Evolutionary conservation across 345 rosid species (phyloP), one percentile per base, ranked within the genome.

Genomic region (Psidium friedrichsthalianum): DNA sequence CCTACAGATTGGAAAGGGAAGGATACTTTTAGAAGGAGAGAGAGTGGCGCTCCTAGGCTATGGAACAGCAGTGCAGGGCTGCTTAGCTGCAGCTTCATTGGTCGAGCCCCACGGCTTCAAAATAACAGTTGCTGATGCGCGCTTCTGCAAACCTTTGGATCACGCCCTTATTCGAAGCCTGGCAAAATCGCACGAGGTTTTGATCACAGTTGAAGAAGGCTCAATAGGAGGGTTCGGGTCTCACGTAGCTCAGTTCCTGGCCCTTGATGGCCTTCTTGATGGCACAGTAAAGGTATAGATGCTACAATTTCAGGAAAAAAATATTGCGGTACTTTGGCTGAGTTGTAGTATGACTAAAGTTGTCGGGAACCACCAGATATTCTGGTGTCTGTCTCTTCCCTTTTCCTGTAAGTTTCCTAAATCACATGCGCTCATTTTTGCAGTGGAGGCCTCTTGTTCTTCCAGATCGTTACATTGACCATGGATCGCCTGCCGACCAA

Each of bases 181-280:
- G 20, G 95, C 98, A 57, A 97, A 92, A 85, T 92, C 98, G 9
- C 98, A 97, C 5, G 98, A 97, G 84, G 90, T 93, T 2, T 84
- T 97, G 83, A 93, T 97, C 49, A 97, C 99, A 0, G 96, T 97
- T 2, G 99, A 97, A 89, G 98, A 97, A 93, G 99, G 99, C 82
- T 97, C 99, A 2, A 93, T 95, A 21, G 99, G 99, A 40, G 99
- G 99, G 54, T 97, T 97, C 51, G 98, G 99, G 80, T 97, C 98
- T 74, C 99, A 96, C 27, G 98, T 97, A 3, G 98, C 94, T 27
- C 99, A 97, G 88, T 97, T 97, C 90, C 92, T 97, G 32, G 97
- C 99, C 27, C 96, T 96, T 4, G 92, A 95, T 84, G 98, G 98
- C 82, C 96, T 95, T 85, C 98, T 97, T 4, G 98, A 96, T 56